These are phyloP conservation scores for Xylaria hypoxylon DNA, from an alignment of 2,329 filamentous ascomycete species.

Conservation along the genomic window DNA sequence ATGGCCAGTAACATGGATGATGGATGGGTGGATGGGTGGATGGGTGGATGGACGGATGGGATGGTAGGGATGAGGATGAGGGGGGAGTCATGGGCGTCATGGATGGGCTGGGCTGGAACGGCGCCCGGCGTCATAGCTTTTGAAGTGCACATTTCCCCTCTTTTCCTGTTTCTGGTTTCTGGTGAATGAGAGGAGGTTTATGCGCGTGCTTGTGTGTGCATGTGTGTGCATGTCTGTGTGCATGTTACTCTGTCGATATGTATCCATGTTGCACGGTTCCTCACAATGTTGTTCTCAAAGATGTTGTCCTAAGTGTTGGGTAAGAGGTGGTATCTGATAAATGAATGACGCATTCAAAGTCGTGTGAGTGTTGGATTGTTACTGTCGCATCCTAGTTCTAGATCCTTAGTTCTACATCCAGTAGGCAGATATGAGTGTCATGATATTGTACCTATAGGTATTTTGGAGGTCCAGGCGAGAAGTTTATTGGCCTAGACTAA, in stretches of 20 bases:
- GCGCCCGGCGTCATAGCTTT: conserved; percentile 20
- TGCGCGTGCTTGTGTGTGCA: too few relatives aligned
- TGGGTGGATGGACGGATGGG: not conserved
- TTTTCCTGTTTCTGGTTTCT: conserved; percentile 17
- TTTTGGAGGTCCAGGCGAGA: conserved; percentile 13
- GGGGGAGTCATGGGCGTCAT: conserved; percentile 8
- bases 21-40: too few relatives aligned
- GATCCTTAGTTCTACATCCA: not conserved
- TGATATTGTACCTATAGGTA: too few relatives aligned
- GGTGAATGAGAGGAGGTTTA: conserved; percentile 3
- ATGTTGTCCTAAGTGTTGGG: too few relatives aligned
- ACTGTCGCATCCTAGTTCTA: conserved; percentile 4
- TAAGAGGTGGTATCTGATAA: not conserved
- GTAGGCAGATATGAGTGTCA: not conserved
- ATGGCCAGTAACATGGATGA: conserved; percentile 26
- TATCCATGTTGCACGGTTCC: not conserved
- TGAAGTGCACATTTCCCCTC: conserved; percentile 10
- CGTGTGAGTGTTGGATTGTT: not conserved
- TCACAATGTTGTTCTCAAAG: not conserved
- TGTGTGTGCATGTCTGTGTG: not conserved
- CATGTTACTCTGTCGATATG: conserved; percentile 1
- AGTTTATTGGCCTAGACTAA: conserved; percentile 25
- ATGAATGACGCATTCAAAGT: conserved; percentile 4
- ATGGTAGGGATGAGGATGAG: conserved; percentile 9
- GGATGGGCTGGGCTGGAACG: conserved; percentile 18